Percentiles rank a stretch among this genome's conserved stretches.
phyloP scores from a whole-genome alignment of 371 early-diverging fungal genomes.

The Syncephalastrum monosporum region DNA sequence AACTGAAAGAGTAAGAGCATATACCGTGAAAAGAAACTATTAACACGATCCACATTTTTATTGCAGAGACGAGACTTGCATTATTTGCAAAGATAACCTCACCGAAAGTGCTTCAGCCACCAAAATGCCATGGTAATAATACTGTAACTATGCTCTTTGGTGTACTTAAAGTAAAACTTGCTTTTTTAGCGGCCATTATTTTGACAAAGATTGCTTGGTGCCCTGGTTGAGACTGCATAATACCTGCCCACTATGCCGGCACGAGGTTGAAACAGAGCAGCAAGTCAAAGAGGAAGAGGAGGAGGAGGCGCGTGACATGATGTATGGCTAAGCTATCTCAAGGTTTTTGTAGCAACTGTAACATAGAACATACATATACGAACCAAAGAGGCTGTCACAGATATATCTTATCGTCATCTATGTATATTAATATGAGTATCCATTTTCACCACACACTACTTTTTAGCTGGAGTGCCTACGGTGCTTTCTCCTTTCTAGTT shows the following conservation, averaged over 20 bases:
- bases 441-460: no score
- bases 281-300: constrained; percentile 45
- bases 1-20: constrained; percentile 25
- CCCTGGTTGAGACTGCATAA: constrained; percentile 60
- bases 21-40: neutral
- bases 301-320: constrained; percentile 43
- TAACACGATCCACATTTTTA: neutral
- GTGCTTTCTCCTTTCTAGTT: no score
- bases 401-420: no score
- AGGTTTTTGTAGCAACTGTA: neutral
- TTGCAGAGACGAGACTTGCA: constrained; percentile 46
- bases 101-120: constrained; percentile 31
- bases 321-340: constrained; percentile 35
- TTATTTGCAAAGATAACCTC: constrained; percentile 49
- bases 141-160: no score
- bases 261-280: constrained; percentile 50
- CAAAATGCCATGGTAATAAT: constrained; percentile 47
- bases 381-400: no score
- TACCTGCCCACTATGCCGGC: constrained; percentile 64
- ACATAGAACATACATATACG: neutral
- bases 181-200: constrained; percentile 48
- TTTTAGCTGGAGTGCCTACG: no score
- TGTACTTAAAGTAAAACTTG: neutral
- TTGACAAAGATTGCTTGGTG: constrained; percentile 57
- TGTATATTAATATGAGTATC: no score